phyloP scores from a whole-genome alignment of 192 early-diverging fungal species.

The Coemansia sp. region DNA sequence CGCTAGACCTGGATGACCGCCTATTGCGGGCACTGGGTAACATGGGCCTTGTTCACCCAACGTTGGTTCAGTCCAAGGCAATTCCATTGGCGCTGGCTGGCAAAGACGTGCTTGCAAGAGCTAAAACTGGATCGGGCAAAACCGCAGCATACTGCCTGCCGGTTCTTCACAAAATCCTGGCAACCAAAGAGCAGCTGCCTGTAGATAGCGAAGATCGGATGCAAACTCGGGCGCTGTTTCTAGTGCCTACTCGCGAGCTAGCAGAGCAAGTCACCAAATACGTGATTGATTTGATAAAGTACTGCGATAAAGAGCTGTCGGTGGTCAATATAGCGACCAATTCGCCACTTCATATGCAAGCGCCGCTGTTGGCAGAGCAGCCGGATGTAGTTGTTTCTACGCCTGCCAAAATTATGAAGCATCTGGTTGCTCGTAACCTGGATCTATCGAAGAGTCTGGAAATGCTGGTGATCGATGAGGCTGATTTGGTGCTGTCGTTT shows the following conservation, averaged over 20 bases:
- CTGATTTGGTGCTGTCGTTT: constrained; percentile 90
- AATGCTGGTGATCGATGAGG: constrained; percentile 93
- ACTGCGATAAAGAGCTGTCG: constrained; percentile 57
- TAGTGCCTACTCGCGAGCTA: constrained; percentile 94
- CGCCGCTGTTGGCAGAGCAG: constrained; percentile 70
- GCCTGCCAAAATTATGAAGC: constrained; percentile 75
- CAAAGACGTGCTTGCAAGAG: constrained; percentile 89
- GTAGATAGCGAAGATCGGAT: constrained; percentile 21
- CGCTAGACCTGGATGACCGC: constrained; percentile 83
- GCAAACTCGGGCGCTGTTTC: constrained; percentile 63
- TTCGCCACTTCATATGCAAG: constrained; percentile 48
- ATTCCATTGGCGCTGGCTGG: constrained; percentile 90
- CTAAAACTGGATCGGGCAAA: constrained; percentile 94
- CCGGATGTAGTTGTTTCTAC: constrained; percentile 91
- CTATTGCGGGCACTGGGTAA: constrained; percentile 82
- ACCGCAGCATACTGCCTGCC: constrained; percentile 94
- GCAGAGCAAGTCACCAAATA: constrained; percentile 87
- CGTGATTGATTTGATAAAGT: constrained; percentile 69
- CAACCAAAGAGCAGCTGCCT: constrained; percentile 59
- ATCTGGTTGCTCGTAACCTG: constrained; percentile 63
- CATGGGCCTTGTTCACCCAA: constrained; percentile 80
- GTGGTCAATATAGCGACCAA: constrained; percentile 35
- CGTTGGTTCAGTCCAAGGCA: constrained; percentile 81
- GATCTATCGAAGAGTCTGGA: constrained; percentile 60
- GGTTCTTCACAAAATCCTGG: constrained; percentile 85